Base-by-base conservation (phyloP, 2,329 filamentous ascomycete genomes). In the Chaetomium globosum region DNA sequence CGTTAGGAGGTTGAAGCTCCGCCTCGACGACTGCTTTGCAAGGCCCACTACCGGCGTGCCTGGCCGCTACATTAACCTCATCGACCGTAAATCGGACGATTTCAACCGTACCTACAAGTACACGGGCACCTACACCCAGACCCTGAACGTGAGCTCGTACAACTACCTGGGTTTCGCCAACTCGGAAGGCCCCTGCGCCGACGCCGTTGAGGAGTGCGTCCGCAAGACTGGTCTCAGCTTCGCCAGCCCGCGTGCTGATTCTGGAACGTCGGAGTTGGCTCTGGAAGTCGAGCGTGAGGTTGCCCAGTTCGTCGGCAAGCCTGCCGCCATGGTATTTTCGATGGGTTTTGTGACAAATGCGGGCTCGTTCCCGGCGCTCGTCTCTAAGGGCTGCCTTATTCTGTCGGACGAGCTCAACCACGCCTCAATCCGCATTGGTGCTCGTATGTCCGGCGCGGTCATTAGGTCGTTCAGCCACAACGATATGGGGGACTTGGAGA, bases 291-390 rank as follows among this genome's bases (percentile, higher is more conserved):
- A 99, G 81, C 87, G 89, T 33, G 85, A 96, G 74, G 87, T 98
- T 71, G 95, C 95, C 54, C 84, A 86, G 53, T 99, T 99, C 74
- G 92, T 98, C 48, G 94, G 93, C 76, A 99, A 98, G 82, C 90
- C 93, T 65, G 87, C 91, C 31, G 89, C 95, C 31, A 97, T 97
- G 89, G 89, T 99, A 60, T 98, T 98, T 81, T 97, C 94, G 28
- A 99, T 99, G 95, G 95, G 95, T 39, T 99, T 97, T 76, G 93
- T 93, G 68, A 99, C 95, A 69, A 99, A 99, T 75, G 90, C 94
- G 33, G 92, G 90, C 70, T 88, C 93, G 19, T 98, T 99, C 82
- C 92, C 94, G 3, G 93, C 93, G 43, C 83, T 99, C 51, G 91
- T 97, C 62, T 89, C 90, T 73, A 98, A 96, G 80, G 95, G 95